Evolutionary conservation across 169 alveolate genomes (phyloP).

Genomic region (Eimeria maxima): DNA sequence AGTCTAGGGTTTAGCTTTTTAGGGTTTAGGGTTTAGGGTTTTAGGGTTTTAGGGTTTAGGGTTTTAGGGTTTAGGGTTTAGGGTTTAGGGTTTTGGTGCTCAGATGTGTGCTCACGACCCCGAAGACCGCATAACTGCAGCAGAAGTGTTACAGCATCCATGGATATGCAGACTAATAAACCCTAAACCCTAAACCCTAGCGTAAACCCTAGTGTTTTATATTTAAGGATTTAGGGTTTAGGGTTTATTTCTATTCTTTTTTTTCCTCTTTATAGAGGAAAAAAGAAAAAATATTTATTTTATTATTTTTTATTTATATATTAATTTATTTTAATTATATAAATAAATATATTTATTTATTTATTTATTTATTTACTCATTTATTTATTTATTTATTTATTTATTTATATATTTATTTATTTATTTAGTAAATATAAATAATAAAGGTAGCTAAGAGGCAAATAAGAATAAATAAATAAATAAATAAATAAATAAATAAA

Average conservation of each 20-base stretch:
- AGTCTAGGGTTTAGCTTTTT: not conserved
- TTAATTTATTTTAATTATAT: not conserved
- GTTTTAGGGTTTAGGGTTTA: conserved; percentile 40
- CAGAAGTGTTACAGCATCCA: conserved; percentile 41
- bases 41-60: conserved; percentile 14
- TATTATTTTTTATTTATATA: not conserved
- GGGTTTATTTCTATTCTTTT: too few species aligned
- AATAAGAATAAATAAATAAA: too few species aligned
- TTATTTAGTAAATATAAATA: too few species aligned
- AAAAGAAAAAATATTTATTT: too few species aligned
- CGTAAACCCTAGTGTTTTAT: not conserved
- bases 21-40: conserved; percentile 24
- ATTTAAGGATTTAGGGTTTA: not conserved
- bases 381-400: too few species aligned
- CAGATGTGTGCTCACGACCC: conserved; percentile 59
- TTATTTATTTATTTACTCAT: too few species aligned
- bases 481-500: too few species aligned
- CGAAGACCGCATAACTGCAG: conserved; percentile 18
- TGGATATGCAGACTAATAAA: not conserved
- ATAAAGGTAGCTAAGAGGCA: too few species aligned
- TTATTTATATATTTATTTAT: too few species aligned
- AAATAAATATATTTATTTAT: too few species aligned
- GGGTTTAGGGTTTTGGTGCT: not conserved
- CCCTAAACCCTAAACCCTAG: conserved; percentile 47
- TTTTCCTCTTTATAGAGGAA: not conserved